A percentile compares a stretch with the other conserved stretches of the same genome.
Evolutionary conservation across 805 yeast species (phyloP).

Genomic region (Diddensiella transvaalensis): DNA sequence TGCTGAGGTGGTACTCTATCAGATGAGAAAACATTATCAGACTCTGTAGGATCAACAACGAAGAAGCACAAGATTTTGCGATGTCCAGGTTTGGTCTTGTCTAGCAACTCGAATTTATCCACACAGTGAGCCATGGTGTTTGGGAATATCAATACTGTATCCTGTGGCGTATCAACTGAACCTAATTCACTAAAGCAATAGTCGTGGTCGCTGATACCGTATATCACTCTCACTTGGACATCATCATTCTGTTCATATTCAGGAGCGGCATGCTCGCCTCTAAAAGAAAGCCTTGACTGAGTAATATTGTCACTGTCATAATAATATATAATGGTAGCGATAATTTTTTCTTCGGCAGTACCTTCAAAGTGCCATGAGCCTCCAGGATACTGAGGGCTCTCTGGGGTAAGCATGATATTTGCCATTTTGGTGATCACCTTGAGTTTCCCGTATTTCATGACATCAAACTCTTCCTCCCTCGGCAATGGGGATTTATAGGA

Average conservation of each 20-base stretch:
- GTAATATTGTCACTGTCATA: conserved; percentile 41
- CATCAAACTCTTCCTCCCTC: neutral
- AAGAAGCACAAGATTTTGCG: conserved; percentile 42
- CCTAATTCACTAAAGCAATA: conserved; percentile 31
- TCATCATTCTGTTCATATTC: conserved; percentile 37
- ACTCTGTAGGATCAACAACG: conserved; percentile 36
- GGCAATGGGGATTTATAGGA: neutral
- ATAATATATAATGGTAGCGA: conserved; percentile 41
- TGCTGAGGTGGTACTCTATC: conserved; percentile 41
- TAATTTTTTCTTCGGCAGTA: conserved; percentile 40
- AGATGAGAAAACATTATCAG: conserved; percentile 27
- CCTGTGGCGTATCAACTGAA: conserved; percentile 28
- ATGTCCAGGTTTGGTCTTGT: conserved; percentile 37
- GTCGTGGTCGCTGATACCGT: conserved; percentile 35
- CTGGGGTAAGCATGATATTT: conserved; percentile 41
- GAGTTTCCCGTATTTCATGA: conserved; percentile 14
- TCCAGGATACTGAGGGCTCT: conserved; percentile 38
- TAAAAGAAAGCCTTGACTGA: conserved; percentile 35
- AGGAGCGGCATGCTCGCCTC: conserved; percentile 30
- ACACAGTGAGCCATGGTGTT: conserved; percentile 41
- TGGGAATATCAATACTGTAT: conserved; percentile 38
- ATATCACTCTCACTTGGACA: conserved; percentile 28
- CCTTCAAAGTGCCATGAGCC: conserved; percentile 47
- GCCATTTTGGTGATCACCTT: conserved; percentile 42
- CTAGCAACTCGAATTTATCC: conserved; percentile 38